Conservation (phyloP, 2,329 filamentous ascomycete genomes). For the Venturia nashicola region DNA sequence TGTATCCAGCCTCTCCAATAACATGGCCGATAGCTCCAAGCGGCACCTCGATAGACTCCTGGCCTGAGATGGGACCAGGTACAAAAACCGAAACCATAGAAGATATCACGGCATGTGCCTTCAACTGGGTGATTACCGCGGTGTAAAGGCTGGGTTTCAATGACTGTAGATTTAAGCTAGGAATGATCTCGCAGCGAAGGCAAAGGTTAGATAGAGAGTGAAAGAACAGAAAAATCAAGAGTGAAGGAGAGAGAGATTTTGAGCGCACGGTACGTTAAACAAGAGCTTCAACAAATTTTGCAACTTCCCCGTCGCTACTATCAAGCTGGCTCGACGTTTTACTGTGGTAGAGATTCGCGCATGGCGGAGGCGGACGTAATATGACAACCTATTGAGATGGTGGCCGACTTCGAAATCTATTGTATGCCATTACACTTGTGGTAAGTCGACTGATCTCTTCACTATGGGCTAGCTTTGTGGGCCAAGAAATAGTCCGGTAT, state of each 20-base stretch:
- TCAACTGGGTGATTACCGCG: neutral
- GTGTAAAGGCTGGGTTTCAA: neutral
- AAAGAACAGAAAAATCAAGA: neutral
- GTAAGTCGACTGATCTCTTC: too few relatives aligned
- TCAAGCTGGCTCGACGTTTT: neutral
- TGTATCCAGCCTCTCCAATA: neutral
- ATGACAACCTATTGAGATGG: neutral
- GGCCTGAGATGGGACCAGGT: neutral
- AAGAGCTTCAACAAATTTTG: neutral
- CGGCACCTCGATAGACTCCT: neutral
- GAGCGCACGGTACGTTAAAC: neutral
- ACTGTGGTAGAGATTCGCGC: neutral
- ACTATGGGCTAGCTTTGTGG: too few relatives aligned
- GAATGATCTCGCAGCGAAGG: neutral
- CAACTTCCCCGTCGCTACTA: too few relatives aligned
- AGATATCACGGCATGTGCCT: neutral
- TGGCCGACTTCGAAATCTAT: too few relatives aligned
- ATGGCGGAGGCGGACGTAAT: neutral
- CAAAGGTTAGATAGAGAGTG: neutral
- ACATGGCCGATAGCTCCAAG: neutral
- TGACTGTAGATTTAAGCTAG: neutral
- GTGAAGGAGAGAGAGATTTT: neutral
- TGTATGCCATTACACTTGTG: too few relatives aligned
- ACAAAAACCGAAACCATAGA: neutral
- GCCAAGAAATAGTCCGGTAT: too few relatives aligned